Evolutionary conservation across 768 basidiomycete species (phyloP).

Genomic region (Suillus subaureus): DNA sequence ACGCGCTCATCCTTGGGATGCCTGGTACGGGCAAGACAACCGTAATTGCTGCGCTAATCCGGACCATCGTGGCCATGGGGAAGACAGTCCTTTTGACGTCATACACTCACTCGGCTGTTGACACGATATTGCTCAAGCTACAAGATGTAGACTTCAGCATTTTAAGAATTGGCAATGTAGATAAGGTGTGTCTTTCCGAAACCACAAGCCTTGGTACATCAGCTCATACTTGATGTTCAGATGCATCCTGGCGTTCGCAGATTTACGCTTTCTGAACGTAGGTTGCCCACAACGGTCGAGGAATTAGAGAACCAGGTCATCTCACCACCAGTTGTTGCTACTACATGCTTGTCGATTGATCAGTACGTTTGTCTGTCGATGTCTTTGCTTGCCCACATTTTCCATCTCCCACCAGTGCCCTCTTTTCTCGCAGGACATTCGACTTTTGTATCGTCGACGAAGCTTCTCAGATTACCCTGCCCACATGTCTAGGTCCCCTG

Average conservation of each 20-base stretch:
- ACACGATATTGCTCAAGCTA: constrained; percentile 91
- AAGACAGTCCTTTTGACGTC: constrained; percentile 89
- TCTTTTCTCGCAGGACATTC: constrained; percentile 85
- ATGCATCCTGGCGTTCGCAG: constrained; percentile 80
- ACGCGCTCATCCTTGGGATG: constrained; percentile 94
- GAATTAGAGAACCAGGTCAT: constrained; percentile 83
- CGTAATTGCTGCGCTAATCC: constrained; percentile 87
- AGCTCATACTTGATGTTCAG: constrained; percentile 40
- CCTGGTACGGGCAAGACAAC: constrained; percentile 99
- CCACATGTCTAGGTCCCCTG: constrained; percentile 92
- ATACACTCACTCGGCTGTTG: constrained; percentile 98
- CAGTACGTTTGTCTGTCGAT: constrained; percentile 60
- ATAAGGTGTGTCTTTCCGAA: constrained; percentile 62
- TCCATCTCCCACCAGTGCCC: constrained; percentile 51
- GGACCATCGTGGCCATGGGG: constrained; percentile 72
- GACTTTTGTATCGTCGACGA: constrained; percentile 99
- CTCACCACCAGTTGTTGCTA: constrained; percentile 91
- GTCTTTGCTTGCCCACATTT: constrained; percentile 12
- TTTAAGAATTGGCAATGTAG: constrained; percentile 84
- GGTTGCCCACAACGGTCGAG: constrained; percentile 66
- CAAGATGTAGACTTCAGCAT: constrained; percentile 70
- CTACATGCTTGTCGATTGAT: constrained; percentile 91
- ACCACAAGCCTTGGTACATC: neutral
- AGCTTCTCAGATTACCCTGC: constrained; percentile 95
- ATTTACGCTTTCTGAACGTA: constrained; percentile 64